Percentiles rank a stretch among this genome's conserved stretches.
Evolutionary conservation across 345 rosid species (phyloP).

Genomic region (Physaria fendleri): DNA sequence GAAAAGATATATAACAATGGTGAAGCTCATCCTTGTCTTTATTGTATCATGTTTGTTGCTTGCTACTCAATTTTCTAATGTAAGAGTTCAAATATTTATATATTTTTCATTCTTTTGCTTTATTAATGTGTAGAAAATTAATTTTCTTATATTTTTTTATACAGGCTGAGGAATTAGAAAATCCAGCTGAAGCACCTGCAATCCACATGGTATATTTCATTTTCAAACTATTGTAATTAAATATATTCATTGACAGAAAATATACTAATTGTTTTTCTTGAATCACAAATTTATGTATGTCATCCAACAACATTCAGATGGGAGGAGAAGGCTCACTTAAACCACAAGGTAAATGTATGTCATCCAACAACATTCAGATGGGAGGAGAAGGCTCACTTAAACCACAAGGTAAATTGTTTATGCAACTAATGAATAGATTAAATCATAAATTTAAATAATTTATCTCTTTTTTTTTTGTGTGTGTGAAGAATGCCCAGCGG

Average conservation of each 20-base stretch:
- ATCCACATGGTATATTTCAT: neutral
- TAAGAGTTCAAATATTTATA: neutral
- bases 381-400: slow-evolving; percentile 23
- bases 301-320: neutral
- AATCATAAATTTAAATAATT: neutral
- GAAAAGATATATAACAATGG: neutral
- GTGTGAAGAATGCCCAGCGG: no score
- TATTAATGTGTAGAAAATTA: neutral
- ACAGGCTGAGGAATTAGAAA: slow-evolving; percentile 4
- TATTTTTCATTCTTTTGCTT: neutral
- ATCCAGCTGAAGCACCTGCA: neutral
- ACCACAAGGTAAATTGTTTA: neutral
- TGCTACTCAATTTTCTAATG: slow-evolving; percentile 13
- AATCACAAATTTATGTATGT: neutral
- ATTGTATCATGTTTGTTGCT: neutral
- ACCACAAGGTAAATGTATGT: neutral
- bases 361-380: neutral
- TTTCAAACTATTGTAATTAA: neutral
- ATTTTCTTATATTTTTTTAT: neutral
- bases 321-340: slow-evolving; percentile 23
- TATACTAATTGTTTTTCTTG: neutral
- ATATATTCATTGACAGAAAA: neutral
- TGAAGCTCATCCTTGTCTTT: neutral
- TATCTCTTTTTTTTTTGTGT: neutral
- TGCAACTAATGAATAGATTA: neutral